Evolutionary conservation across 768 basidiomycete species (phyloP).

Genomic region (Podaxis sp.): DNA sequence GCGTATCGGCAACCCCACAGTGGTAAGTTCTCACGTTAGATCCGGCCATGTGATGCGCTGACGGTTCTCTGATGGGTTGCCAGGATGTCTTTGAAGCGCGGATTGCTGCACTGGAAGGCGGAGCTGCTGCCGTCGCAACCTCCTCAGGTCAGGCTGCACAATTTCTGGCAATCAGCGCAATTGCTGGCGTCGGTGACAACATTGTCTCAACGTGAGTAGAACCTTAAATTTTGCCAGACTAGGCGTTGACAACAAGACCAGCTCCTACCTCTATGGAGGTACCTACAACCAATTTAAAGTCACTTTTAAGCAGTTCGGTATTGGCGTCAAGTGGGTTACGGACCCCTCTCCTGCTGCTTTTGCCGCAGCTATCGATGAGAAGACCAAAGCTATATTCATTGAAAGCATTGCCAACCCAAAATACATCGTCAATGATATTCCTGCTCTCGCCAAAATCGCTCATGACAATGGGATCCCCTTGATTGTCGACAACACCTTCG

Average conservation of each 20-base stretch:
- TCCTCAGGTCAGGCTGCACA: slow-evolving; percentile 78
- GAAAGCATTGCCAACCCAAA: slow-evolving; percentile 83
- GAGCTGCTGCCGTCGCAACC: slow-evolving; percentile 70
- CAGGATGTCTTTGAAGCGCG: slow-evolving; percentile 80
- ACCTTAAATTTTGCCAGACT: not conserved
- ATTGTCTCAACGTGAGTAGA: slow-evolving; percentile 64
- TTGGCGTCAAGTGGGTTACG: slow-evolving; percentile 61
- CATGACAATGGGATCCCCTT: slow-evolving; percentile 72
- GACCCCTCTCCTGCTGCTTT: slow-evolving; percentile 56
- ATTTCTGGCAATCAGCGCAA: slow-evolving; percentile 62
- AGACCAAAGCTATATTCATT: slow-evolving; percentile 74
- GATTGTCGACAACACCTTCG: slow-evolving; percentile 81
- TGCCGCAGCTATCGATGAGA: slow-evolving; percentile 67
- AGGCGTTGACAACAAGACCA: slow-evolving; percentile 21
- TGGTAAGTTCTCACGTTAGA: slow-evolving; percentile 35
- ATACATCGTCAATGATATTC: slow-evolving; percentile 63
- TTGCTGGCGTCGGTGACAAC: slow-evolving; percentile 70
- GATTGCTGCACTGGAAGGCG: slow-evolving; percentile 79
- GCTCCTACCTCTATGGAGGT: slow-evolving; percentile 67
- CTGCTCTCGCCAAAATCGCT: slow-evolving; percentile 72
- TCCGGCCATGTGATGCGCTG: slow-evolving; percentile 3
- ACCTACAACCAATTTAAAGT: slow-evolving; percentile 80
- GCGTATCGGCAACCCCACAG: slow-evolving; percentile 67
- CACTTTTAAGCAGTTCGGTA: slow-evolving; percentile 66
- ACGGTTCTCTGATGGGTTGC: not conserved